Conservation (phyloP, 345 rosid genomes). For the Aethionema arabicum region DNA sequence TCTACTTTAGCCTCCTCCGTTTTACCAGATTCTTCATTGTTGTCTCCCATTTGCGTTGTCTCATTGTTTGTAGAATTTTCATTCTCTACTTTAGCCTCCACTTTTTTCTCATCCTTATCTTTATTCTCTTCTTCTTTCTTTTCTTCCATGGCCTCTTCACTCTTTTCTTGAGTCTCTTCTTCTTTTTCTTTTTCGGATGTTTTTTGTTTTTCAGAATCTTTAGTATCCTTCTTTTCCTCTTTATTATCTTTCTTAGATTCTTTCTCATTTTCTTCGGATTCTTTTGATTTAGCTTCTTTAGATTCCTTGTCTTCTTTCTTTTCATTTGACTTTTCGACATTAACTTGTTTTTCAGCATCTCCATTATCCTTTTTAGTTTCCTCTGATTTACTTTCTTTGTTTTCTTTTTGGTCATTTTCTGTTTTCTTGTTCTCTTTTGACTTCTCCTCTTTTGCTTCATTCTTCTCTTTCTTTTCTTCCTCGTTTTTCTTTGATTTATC, state of each 20-base stretch:
- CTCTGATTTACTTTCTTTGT: background rate
- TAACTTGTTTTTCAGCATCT: slow-evolving; percentile 4
- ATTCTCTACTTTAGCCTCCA: too few species aligned
- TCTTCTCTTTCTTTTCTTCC: background rate
- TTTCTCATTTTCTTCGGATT: background rate
- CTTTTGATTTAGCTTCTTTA: background rate
- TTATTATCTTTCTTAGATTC: background rate
- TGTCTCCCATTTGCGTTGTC: background rate
- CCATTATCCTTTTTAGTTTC: background rate
- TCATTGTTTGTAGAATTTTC: background rate
- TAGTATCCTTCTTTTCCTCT: background rate
- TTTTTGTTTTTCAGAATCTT: background rate
- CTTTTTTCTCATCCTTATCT: background rate
- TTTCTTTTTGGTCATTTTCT: background rate
- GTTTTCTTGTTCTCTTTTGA: background rate
- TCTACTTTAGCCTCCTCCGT: background rate
- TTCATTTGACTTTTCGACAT: background rate
- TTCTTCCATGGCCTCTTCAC: background rate
- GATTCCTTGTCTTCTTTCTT: background rate
- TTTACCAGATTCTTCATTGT: background rate
- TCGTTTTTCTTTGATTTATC: background rate
- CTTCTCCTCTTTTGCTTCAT: background rate
- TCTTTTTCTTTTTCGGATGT: background rate
- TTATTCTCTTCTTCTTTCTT: background rate
- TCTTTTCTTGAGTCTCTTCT: background rate